Evolutionary conservation across 345 rosid species (phyloP).

Genomic region (Rhodamnia argentea): DNA sequence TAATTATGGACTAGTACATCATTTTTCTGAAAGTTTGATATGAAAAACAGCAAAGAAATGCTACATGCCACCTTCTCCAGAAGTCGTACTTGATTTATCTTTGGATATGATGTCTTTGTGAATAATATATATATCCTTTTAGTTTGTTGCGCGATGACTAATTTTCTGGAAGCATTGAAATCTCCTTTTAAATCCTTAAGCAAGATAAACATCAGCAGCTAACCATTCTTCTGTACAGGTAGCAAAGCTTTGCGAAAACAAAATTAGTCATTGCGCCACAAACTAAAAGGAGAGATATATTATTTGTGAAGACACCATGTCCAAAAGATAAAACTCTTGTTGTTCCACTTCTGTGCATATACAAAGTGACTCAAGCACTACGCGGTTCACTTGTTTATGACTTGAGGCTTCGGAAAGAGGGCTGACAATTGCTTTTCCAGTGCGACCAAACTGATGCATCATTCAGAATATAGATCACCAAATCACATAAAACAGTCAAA

Average conservation of each 20-base stretch:
- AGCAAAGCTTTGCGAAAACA: background rate
- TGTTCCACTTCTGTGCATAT: background rate
- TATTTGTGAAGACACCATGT: background rate
- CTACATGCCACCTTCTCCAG: background rate
- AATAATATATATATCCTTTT: background rate
- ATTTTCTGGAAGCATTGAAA: background rate
- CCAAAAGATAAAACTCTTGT: background rate
- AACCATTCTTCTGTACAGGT: background rate
- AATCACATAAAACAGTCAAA: background rate
- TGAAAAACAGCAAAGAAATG: background rate
- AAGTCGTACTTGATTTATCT: background rate
- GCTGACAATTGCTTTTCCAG: constrained; percentile 77
- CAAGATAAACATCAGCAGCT: background rate
- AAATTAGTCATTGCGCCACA: background rate
- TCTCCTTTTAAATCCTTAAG: background rate
- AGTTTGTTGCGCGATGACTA: background rate
- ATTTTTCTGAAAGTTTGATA: background rate
- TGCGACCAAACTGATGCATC: constrained; percentile 52
- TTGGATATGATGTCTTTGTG: background rate
- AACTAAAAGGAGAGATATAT: background rate
- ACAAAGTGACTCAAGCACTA: background rate
- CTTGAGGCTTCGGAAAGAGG: constrained; percentile 32
- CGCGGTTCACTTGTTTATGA: background rate
- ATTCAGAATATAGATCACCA: background rate
- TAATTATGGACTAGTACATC: background rate